These are phyloP conservation scores for Rhododendron ovatum DNA, from an alignment of 148 eudicot species.

Conservation along the genomic window DNA sequence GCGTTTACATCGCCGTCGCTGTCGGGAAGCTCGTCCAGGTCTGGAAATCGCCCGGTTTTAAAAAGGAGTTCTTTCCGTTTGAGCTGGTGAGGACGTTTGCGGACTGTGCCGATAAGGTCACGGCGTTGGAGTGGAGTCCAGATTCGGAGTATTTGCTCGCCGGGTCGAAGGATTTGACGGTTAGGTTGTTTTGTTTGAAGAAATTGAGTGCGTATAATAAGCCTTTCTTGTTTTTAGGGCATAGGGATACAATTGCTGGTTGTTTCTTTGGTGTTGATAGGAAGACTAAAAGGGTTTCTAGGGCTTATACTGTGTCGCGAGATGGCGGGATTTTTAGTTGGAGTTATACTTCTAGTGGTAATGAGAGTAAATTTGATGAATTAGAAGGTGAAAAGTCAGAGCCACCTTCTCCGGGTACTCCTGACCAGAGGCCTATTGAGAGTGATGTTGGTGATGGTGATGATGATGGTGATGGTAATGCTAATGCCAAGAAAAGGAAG, in stretches of 20 bases:
- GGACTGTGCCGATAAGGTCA: conserved; percentile 74
- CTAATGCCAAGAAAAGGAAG: conserved; percentile 49
- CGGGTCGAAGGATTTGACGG: conserved; percentile 86
- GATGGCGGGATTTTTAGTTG: conserved; percentile 84
- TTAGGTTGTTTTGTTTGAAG: conserved; percentile 62
- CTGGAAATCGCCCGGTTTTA: conserved; percentile 89
- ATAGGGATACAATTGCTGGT: conserved; percentile 68
- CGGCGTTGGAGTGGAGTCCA: conserved; percentile 71
- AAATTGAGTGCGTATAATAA: conserved; percentile 29
- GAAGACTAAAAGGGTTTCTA: conserved; percentile 33
- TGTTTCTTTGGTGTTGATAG: conserved; percentile 75
- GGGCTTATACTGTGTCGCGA: conserved; percentile 71
- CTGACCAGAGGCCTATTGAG: conserved; percentile 46
- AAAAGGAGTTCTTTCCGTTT: conserved; percentile 77
- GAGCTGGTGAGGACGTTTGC: conserved; percentile 72
- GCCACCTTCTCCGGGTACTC: conserved; percentile 81
- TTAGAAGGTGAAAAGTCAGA: conserved; percentile 33
- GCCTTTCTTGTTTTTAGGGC: conserved; percentile 83
- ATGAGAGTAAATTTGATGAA: conserved; percentile 27
- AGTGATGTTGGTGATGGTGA: conserved; percentile 24
- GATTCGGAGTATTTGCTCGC: conserved; percentile 54
- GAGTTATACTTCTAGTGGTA: conserved; percentile 29
- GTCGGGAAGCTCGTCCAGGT: conserved; percentile 73
- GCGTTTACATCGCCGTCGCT: conserved; percentile 63
- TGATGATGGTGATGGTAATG: conserved; percentile 19